Base-by-base conservation (phyloP, 1,284 basidiomycete species). In the Boletus hoseneyae region DNA sequence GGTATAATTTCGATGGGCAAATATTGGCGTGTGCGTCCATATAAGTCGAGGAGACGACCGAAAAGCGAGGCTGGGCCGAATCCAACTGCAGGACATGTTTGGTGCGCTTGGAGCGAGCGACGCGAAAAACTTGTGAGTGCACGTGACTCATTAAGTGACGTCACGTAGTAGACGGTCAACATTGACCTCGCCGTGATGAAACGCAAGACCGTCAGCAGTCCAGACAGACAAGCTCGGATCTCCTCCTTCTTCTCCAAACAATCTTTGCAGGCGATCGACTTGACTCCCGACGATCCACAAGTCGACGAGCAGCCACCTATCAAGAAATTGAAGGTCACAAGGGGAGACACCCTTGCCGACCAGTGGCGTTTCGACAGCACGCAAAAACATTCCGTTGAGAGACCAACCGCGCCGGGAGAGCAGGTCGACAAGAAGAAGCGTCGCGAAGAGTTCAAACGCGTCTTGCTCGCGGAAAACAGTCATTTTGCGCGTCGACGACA, bases 361-460 rank as follows among this genome's bases (percentile, higher is more conserved):
- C 70, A 65, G 47, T 76, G 70, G 69, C 64, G 69, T 13, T 73
- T 70, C 51, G 60, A 66, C 21, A 59, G 64, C 19, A 57, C 66
- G 30, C 53, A 21, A 50, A 50, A 21, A 7, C 62, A 62, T 51
- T 60, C 65, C 19, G 19, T 19, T 3, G 45, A 63, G 12, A 38
- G 16, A 29, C 44, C 34, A 1, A 34, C 44, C 2, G n/a, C 48
- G 10, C 29, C 9, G 40, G 64, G 59, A 37, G 47, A 51, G 19
- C 45, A 53, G 15, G 45, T 57, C n/a, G 34, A 29, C 15, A 57
- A 53, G 54, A 55, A 53, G 55, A 55, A 27, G 23, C 66, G 73
- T 37, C 79, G 72, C 49, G 79, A 81, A 47, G 70, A 73, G 21
- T 81, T 85, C 53, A 80, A 79, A 60, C 75, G 70, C 41, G 79